Percentiles rank a stretch among this genome's conserved stretches.
Evolutionary conservation across 495 filamentous ascomycete genomes (phyloP).

Genomic region (Xylaria venustula): DNA sequence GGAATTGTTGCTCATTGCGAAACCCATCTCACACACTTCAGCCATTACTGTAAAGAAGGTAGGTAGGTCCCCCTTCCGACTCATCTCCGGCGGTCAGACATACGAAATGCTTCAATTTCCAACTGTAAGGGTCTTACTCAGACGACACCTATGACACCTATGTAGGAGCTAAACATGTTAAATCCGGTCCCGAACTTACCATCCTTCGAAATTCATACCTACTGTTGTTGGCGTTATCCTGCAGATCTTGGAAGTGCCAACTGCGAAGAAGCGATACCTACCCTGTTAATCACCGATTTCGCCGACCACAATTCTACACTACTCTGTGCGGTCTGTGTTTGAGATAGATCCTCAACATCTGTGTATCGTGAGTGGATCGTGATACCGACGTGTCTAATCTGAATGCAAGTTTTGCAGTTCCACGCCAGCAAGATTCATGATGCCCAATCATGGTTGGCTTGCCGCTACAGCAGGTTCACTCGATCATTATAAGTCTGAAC

Average conservation of each 20-base stretch:
- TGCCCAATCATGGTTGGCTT: conserved; percentile 4
- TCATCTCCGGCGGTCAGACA: conserved; percentile 5
- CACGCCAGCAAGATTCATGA: not conserved
- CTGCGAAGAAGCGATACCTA: not conserved
- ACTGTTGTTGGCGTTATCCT: not conserved
- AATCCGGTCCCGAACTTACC: not conserved
- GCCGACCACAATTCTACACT: not conserved
- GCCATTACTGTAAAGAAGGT: not conserved
- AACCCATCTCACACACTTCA: not conserved
- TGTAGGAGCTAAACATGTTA: not conserved
- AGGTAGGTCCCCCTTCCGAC: not conserved
- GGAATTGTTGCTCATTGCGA: not conserved
- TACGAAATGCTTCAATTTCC: not conserved
- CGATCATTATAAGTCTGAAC: not conserved
- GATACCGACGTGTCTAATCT: conserved; percentile 5
- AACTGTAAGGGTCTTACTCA: conserved; percentile 2
- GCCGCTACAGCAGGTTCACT: conserved; percentile 7
- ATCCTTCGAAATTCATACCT: not conserved
- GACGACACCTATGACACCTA: not conserved
- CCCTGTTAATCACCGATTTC: conserved; percentile 10
- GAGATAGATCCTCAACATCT: not conserved
- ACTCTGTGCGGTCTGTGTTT: not conserved
- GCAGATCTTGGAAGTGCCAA: not conserved
- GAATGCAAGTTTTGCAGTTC: not conserved
- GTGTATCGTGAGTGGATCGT: not conserved